Evolutionary conservation across 2,329 filamentous ascomycete genomes (phyloP).

Genomic region (Fonsecaea monophora): DNA sequence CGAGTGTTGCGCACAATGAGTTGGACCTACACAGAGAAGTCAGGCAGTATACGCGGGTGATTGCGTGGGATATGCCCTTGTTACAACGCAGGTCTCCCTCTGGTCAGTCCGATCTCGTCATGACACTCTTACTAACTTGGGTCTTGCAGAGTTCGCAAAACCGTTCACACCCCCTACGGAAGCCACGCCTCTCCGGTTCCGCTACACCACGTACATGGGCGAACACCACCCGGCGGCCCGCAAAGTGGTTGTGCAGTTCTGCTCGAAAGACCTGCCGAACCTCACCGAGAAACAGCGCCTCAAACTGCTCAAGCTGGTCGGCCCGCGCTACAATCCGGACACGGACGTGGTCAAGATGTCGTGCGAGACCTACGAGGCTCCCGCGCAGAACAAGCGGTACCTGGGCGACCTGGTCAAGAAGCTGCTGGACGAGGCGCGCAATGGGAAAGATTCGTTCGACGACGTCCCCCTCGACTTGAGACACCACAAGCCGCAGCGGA

Average conservation of each 20-base stretch:
- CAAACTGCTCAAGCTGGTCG: slow-evolving; percentile 88
- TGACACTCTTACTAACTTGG: slow-evolving; percentile 5
- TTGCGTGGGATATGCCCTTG: slow-evolving; percentile 95
- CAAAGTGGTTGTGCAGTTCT: slow-evolving; percentile 95
- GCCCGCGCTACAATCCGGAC: slow-evolving; percentile 84
- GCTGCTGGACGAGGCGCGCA: slow-evolving; percentile 77
- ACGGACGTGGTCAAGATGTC: slow-evolving; percentile 85
- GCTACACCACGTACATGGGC: slow-evolving; percentile 96
- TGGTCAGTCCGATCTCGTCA: background rate
- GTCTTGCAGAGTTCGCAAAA: slow-evolving; percentile 73
- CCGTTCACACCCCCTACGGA: slow-evolving; percentile 75
- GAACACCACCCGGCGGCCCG: slow-evolving; percentile 88
- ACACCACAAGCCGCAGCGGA: slow-evolving; percentile 75
- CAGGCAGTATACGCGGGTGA: slow-evolving; percentile 83
- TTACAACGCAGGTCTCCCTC: slow-evolving; percentile 71
- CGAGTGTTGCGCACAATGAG: slow-evolving; percentile 81
- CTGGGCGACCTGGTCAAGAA: slow-evolving; percentile 77
- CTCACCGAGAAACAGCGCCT: slow-evolving; percentile 68
- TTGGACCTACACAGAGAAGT: slow-evolving; percentile 87
- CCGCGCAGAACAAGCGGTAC: slow-evolving; percentile 97
- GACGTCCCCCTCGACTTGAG: slow-evolving; percentile 89
- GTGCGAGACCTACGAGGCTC: slow-evolving; percentile 84
- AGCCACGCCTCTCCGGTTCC: slow-evolving; percentile 80
- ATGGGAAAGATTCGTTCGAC: slow-evolving; percentile 79
- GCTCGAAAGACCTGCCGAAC: slow-evolving; percentile 68